phyloP scores from a whole-genome alignment of 208 protist genomes.

The Trypanosoma conorhini region DNA sequence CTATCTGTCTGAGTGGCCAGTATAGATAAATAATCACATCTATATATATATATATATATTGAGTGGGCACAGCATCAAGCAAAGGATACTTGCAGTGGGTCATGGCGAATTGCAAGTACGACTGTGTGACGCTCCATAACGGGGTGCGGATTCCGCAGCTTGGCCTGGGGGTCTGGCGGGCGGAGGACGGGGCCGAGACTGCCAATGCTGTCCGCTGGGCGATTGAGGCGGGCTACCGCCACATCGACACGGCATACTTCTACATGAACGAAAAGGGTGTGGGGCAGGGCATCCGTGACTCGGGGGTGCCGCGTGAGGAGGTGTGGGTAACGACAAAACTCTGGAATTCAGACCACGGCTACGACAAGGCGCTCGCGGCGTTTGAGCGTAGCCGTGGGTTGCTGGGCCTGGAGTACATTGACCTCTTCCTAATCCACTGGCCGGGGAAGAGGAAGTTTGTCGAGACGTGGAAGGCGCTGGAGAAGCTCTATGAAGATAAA shows the following conservation, averaged over 20 bases:
- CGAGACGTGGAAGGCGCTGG: constrained; percentile 67
- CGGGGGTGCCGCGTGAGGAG: constrained; percentile 76
- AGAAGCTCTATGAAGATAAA: constrained; percentile 67
- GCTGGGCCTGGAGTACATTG: constrained; percentile 93
- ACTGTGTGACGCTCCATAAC: constrained; percentile 49
- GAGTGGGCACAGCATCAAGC: background rate
- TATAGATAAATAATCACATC: no score
- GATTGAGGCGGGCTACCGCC: constrained; percentile 74
- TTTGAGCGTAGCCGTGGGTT: constrained; percentile 73
- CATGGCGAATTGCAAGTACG: constrained; percentile 11
- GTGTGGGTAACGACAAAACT: constrained; percentile 93
- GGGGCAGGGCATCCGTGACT: constrained; percentile 52
- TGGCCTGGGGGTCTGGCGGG: constrained; percentile 78
- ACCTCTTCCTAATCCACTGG: constrained; percentile 97
- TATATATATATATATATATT: background rate
- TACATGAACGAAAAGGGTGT: constrained; percentile 86
- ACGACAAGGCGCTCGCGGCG: constrained; percentile 60
- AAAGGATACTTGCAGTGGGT: background rate
- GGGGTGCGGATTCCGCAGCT: constrained; percentile 76
- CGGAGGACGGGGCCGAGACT: constrained; percentile 44
- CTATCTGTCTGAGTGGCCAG: background rate
- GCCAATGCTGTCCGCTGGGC: constrained; percentile 51
- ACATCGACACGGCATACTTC: constrained; percentile 83
- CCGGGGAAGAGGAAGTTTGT: constrained; percentile 65
- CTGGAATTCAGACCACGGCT: constrained; percentile 66